Base-by-base conservation (phyloP, 2,329 filamentous ascomycete species). In the Nemania diffusa region DNA sequence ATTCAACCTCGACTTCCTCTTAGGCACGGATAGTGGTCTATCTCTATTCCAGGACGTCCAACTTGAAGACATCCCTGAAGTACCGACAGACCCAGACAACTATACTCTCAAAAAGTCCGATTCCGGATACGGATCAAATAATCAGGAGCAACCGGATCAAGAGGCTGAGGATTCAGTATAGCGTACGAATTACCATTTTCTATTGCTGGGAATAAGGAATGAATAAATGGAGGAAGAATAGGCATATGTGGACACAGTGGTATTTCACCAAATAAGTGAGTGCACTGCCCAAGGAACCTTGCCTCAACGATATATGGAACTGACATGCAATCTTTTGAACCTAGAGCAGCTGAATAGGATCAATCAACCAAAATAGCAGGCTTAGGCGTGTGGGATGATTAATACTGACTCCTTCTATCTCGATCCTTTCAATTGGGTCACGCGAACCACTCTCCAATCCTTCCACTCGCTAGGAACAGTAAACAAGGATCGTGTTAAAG, bases 101-200 rank as follows among this genome's bases (percentile, higher is more conserved):
- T 24, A 1, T 42, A 24, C 29, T 6, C 52, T 9, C n/a, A 61
- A 42, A 40, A 8, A 27, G 17, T 59, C 62, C 2, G 62, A 65
- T 34, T 65, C 57, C 20, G 53, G 62, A 29, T 59, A 65, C 7
- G 58, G 9, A 17, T 68, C 50, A 5, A 51, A 62, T 17, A 65
- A 51, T 26, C 24, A 7, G 7, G 58, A 68, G 52, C 52, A 11
- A 42, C 20, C 37, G 1, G 22, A 51, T 24, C n/a, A 65, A 20
- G 17, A 57, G 13, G 2, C 27, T 13, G 17, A 9, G 6, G 13
- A 60, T 56, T 48, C 4, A 51, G 26, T 5, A 20, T 22, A 8
- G 27, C 20, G 2, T 2, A n/a, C 1, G 9, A 5, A 27, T 27
- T 27, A 5, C 1, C 22, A 15, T 26, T 4, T 17, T 27, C 46